Evolutionary conservation across 345 rosid genomes (phyloP).

Genomic region (Cardiospermum halicacabum): DNA sequence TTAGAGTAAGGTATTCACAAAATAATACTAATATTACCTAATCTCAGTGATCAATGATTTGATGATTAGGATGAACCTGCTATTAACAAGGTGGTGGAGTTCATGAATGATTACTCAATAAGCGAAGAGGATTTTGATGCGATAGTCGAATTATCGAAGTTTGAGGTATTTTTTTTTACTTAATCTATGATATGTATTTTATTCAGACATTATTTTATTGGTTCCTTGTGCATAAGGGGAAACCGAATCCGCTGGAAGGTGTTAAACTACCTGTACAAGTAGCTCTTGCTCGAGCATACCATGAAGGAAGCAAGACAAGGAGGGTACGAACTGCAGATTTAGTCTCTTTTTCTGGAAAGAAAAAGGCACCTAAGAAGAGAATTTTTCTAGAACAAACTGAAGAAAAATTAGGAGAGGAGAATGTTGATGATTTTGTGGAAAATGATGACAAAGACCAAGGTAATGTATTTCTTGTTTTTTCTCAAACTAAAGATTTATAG

Average conservation of each 20-base stretch:
- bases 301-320: constrained; percentile 59
- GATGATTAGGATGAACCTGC: constrained; percentile 82
- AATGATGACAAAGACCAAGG: constrained; percentile 65
- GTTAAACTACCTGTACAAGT: constrained; percentile 74
- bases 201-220: neutral
- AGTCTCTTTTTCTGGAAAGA: constrained; percentile 73
- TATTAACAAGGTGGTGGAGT: constrained; percentile 73
- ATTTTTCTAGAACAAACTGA: constrained; percentile 67
- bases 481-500: no score
- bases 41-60: constrained; percentile 8
- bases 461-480: constrained; percentile 19
- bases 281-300: constrained; percentile 82
- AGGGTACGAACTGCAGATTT: constrained; percentile 91
- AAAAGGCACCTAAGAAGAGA: constrained; percentile 76
- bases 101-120: constrained; percentile 86
- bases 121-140: constrained; percentile 87
- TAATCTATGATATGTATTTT: neutral
- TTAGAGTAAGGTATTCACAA: neutral
- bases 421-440: constrained; percentile 43
- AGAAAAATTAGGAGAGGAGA: constrained; percentile 58
- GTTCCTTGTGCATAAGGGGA: constrained; percentile 51
- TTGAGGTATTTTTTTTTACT: constrained; percentile 45
- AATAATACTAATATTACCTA: neutral
- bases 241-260: constrained; percentile 77
- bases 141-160: constrained; percentile 72